A percentile compares a stretch with the other conserved stretches of the same genome.
Evolutionary conservation across 495 filamentous ascomycete species (phyloP).

Genomic region (Staphylotrichum tortipilum): DNA sequence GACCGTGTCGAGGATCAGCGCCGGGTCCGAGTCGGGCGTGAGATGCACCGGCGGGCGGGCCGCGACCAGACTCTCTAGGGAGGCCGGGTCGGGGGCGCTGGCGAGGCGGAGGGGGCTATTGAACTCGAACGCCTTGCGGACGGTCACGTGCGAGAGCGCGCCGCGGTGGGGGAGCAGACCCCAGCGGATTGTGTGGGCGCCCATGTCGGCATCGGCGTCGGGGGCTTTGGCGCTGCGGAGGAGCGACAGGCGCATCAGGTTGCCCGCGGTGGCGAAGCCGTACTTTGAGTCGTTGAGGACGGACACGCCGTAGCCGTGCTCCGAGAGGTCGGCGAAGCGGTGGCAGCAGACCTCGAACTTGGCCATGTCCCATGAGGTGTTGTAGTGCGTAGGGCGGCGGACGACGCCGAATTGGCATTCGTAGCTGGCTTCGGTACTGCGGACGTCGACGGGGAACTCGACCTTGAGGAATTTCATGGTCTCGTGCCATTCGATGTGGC

Average conservation of each 20-base stretch:
- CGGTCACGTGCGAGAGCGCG: conserved; percentile 56
- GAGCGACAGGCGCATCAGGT: conserved; percentile 82
- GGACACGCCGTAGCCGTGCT: conserved; percentile 83
- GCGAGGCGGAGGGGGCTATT: conserved; percentile 67
- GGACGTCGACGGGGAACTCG: conserved; percentile 90
- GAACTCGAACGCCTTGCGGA: conserved; percentile 81
- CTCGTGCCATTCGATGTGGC: conserved; percentile 87
- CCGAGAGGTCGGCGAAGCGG: conserved; percentile 93
- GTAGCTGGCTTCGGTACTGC: conserved; percentile 89
- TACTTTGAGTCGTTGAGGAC: conserved; percentile 96
- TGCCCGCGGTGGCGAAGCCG: conserved; percentile 88
- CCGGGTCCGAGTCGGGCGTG: conserved; percentile 38
- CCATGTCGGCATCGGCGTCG: conserved; percentile 96
- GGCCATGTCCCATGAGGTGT: conserved; percentile 97
- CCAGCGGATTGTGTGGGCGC: conserved; percentile 78
- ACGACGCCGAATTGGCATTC: conserved; percentile 91
- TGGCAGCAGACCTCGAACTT: conserved; percentile 99
- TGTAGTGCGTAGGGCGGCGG: conserved; percentile 85
- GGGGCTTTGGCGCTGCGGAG: conserved; percentile 92
- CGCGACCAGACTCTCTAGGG: conserved; percentile 16
- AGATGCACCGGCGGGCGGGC: conserved; percentile 47
- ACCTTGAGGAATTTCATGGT: conserved; percentile 98
- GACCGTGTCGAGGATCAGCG: conserved; percentile 70
- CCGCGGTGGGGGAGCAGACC: conserved; percentile 84
- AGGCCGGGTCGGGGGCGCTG: conserved; percentile 20